Conservation (phyloP, 176 grass and related monocot species). For the Puya raimondii region DNA sequence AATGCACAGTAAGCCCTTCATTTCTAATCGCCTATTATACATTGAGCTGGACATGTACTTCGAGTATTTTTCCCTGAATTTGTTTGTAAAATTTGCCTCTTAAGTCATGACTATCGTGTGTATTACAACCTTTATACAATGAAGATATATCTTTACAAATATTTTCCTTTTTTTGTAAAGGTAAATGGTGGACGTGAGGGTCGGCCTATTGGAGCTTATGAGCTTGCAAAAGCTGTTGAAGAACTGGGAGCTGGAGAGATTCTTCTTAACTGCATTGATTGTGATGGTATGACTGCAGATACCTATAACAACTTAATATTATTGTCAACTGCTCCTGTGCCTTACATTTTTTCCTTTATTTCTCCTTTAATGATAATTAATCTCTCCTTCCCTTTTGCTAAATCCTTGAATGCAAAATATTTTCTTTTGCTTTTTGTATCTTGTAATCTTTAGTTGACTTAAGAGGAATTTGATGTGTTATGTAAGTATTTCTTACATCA, state of each 20-base stretch:
- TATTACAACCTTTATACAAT: neutral
- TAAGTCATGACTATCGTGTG: neutral
- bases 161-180: conserved; percentile 30
- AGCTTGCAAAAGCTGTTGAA: conserved; percentile 93
- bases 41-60: neutral
- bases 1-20: conserved; percentile 65
- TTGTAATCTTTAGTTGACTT: too few species aligned
- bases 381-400: too few species aligned
- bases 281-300: conserved; percentile 56
- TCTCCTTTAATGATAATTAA: too few species aligned
- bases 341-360: too few species aligned
- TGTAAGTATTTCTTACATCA: too few species aligned
- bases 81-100: neutral
- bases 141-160: neutral
- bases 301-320: neutral
- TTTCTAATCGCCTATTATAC: neutral
- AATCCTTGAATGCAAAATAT: too few species aligned
- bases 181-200: conserved; percentile 83
- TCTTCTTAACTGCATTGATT: conserved; percentile 95
- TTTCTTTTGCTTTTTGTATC: too few species aligned
- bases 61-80: neutral
- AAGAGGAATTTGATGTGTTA: too few species aligned
- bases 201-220: conserved; percentile 80
- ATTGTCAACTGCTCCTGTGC: neutral
- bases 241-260: conserved; percentile 90